Conservation (phyloP, 495 filamentous ascomycete genomes). For the Neurospora tetraspora region DNA sequence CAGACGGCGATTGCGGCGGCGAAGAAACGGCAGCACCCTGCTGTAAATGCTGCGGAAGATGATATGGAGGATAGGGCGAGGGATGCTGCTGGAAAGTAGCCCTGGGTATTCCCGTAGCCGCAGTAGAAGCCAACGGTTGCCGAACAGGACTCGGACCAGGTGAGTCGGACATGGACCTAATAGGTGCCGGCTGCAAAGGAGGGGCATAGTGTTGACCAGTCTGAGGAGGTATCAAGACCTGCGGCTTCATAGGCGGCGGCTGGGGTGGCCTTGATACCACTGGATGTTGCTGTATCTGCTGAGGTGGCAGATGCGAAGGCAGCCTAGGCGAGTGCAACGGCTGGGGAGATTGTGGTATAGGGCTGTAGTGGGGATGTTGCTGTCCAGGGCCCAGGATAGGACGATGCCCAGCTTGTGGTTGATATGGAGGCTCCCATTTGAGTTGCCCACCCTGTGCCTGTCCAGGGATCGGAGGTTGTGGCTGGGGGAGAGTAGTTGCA, state of each 20-base stretch:
- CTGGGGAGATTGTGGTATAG: slow-evolving; percentile 9
- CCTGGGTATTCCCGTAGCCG: slow-evolving; percentile 1
- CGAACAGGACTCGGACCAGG: not conserved
- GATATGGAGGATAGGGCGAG: slow-evolving; percentile 5
- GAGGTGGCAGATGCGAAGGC: slow-evolving; percentile 10
- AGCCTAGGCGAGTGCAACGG: slow-evolving; percentile 6
- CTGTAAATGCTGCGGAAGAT: slow-evolving; percentile 6
- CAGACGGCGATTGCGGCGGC: slow-evolving; percentile 18
- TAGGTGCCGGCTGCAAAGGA: slow-evolving; percentile 19
- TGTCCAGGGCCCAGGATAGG: slow-evolving; percentile 1
- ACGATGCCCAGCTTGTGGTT: slow-evolving; percentile 14
- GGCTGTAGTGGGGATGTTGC: slow-evolving; percentile 15
- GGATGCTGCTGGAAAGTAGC: slow-evolving; percentile 11
- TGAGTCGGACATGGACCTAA: slow-evolving; percentile 6
- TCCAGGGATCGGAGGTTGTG: not conserved
- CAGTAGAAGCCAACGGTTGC: slow-evolving; percentile 3
- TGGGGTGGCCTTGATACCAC: slow-evolving; percentile 15
- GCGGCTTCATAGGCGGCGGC: slow-evolving; percentile 14
- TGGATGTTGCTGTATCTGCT: slow-evolving; percentile 10
- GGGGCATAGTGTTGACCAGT: slow-evolving; percentile 25
- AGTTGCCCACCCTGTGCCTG: slow-evolving; percentile 12
- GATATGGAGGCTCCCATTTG: slow-evolving; percentile 44
- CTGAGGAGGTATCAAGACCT: slow-evolving; percentile 30
- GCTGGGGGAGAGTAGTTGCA: slow-evolving; percentile 3
- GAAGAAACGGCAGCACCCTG: slow-evolving; percentile 8